A percentile compares a stretch with the other conserved stretches of the same genome.
phyloP scores from a whole-genome alignment of 2,329 filamentous ascomycete genomes.

The Aspergillus sp. region DNA sequence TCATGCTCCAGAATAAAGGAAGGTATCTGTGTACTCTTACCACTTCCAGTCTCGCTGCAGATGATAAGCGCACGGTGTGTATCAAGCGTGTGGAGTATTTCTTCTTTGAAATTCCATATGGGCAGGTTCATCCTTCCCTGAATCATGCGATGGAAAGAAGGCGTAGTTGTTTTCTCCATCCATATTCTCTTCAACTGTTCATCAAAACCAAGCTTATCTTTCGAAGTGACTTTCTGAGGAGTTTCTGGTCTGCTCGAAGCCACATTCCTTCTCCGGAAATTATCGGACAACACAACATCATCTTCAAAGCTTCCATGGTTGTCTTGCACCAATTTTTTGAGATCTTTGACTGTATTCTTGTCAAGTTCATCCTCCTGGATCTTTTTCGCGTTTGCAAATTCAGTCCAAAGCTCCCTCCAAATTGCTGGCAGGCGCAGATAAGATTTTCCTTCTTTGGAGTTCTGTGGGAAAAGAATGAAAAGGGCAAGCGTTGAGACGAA shows the following conservation, averaged over 20 bases:
- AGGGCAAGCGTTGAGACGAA: conserved; percentile 78
- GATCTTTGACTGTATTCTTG: conserved; percentile 60
- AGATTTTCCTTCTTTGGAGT: conserved; percentile 79
- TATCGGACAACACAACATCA: conserved; percentile 70
- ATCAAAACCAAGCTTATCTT: conserved; percentile 20
- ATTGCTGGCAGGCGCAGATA: conserved; percentile 69
- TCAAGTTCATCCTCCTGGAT: conserved; percentile 66
- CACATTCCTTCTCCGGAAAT: conserved; percentile 57
- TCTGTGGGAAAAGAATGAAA: conserved; percentile 74
- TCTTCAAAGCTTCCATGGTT: conserved; percentile 53
- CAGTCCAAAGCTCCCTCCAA: conserved; percentile 83
- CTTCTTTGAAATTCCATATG: conserved; percentile 78
- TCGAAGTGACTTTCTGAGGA: conserved; percentile 15
- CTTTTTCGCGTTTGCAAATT: conserved; percentile 69
- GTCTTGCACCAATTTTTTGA: conserved; percentile 45
- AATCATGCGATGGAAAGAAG: conserved; percentile 73
- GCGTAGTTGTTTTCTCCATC: conserved; percentile 45
- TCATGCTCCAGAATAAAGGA: conserved; percentile 89
- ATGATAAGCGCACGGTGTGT: conserved; percentile 83
- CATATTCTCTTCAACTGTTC: conserved; percentile 48
- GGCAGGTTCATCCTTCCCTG: conserved; percentile 73
- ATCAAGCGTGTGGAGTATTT: conserved; percentile 73
- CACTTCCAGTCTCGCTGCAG: conserved; percentile 93
- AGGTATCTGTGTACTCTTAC: conserved; percentile 97
- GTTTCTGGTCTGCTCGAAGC: conserved; percentile 22